Conservation (phyloP, 1,284 basidiomycete species). For the Moesziomyces sp. region DNA sequence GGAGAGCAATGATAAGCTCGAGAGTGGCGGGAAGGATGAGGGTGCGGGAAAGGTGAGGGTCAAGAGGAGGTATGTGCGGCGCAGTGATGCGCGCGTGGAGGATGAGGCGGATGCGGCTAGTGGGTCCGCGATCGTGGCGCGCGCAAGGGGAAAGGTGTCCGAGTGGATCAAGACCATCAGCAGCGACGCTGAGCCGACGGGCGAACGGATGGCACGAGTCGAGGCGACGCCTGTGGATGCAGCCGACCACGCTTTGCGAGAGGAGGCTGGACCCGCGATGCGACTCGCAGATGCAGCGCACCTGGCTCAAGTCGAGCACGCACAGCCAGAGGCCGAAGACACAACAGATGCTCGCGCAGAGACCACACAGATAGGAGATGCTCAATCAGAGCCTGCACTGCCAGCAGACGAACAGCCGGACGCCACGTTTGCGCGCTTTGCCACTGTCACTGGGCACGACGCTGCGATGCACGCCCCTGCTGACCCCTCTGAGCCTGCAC, state of each 20-base stretch:
- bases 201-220: background rate
- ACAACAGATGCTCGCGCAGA: too few relatives aligned
- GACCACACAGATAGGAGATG: too few relatives aligned
- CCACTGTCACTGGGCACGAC: conserved; percentile 24
- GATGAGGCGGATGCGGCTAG: conserved; percentile 8
- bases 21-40: background rate
- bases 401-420: background rate
- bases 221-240: too few relatives aligned
- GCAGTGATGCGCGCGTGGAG: background rate
- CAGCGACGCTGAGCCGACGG: conserved; percentile 16
- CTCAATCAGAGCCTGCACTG: too few relatives aligned
- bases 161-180: conserved; percentile 38
- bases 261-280: too few relatives aligned
- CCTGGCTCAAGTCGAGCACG: too few relatives aligned
- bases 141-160: conserved; percentile 24
- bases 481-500: background rate
- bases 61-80: background rate
- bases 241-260: too few relatives aligned
- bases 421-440: conserved; percentile 26
- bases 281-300: background rate
- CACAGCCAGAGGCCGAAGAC: too few relatives aligned
- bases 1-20: background rate
- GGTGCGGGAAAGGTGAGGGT: background rate
- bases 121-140: conserved; percentile 19
- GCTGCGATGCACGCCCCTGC: background rate